A percentile compares a stretch with the other conserved stretches of the same genome.
These are phyloP conservation scores for Sordariomycetes sp. DNA, from an alignment of 2,329 filamentous ascomycete genomes.

Conservation along the genomic window DNA sequence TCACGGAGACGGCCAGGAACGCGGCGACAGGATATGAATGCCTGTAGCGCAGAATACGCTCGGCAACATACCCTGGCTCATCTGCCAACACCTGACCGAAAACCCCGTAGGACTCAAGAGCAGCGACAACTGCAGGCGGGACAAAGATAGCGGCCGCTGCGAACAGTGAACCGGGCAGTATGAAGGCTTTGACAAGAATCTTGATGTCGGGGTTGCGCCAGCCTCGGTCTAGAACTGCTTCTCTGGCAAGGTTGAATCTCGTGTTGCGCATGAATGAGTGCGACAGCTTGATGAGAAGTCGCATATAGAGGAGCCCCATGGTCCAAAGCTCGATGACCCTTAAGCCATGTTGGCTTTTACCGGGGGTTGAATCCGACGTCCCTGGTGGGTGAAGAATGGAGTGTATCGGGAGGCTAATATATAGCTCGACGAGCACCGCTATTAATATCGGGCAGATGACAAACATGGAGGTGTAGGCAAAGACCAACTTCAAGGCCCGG, in stretches of 20 bases:
- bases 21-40: slow-evolving; percentile 62
- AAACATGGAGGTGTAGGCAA: slow-evolving; percentile 66
- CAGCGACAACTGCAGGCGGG: slow-evolving; percentile 30
- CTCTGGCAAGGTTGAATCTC: slow-evolving; percentile 64
- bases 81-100: neutral
- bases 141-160: slow-evolving; percentile 51
- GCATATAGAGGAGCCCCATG: slow-evolving; percentile 80
- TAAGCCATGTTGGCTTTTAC: slow-evolving; percentile 51
- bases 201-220: slow-evolving; percentile 70
- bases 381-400: slow-evolving; percentile 54
- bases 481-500: slow-evolving; percentile 44
- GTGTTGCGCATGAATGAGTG: slow-evolving; percentile 59
- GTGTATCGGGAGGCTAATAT: slow-evolving; percentile 78
- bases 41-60: slow-evolving; percentile 33
- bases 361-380: slow-evolving; percentile 16
- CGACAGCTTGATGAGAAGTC: slow-evolving; percentile 64
- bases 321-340: slow-evolving; percentile 93
- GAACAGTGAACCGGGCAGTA: slow-evolving; percentile 64
- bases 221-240: slow-evolving; percentile 63
- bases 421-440: slow-evolving; percentile 75
- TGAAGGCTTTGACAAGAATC: slow-evolving; percentile 75
- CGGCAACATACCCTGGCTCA: slow-evolving; percentile 11
- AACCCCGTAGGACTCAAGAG: slow-evolving; percentile 6
- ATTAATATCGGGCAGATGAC: slow-evolving; percentile 76
- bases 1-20: slow-evolving; percentile 34